Base-by-base conservation (phyloP, 768 basidiomycete species). In the Psilocybe azurescens region DNA sequence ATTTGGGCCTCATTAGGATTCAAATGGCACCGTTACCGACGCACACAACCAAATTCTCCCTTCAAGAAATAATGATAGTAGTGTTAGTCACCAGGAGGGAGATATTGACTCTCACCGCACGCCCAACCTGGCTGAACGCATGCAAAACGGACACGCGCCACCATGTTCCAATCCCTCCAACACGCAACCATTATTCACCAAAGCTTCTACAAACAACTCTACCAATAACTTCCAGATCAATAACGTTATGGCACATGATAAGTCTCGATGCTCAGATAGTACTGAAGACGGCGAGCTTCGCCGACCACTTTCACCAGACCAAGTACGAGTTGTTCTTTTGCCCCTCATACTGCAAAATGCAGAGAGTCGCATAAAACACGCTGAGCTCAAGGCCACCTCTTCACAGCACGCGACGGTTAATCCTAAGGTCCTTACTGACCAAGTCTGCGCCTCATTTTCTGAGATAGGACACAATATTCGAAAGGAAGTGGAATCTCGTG, bases 351-450 rank as follows among this genome's bases (percentile, higher is more conserved):
- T 60, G 32, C 65, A 62, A 51, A 71, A 65, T 44, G 65, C 59
- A 13, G 66, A 57, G 18, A 36, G 52, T 18, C 65, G 65, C 39
- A 11, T 36, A 41, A 53, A 33, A 24, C 32, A 65, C 30, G 48
- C 56, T 18, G 56, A 58, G 52, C n/a, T 11, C 13, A 50, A 38
- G 49, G 24, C 9, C 11, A n/a, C 47, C 13, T 47, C 59, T 33
- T 38, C 54, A 49, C 54, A 46, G 48, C 51, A 49, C 30, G 18
- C 50, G 30, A 30, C 47, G 10, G 29, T 63, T 30, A 47, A 63
- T 48, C 51, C 60, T 18, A 62, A 58, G 47, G 64, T 71, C n/a
- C 53, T 78, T 38, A 74, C 71, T 3, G 67, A 74, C 51, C 68
- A 69, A 16, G 59, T 63, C 28, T 73, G 72, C 50, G 56, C 67